A percentile compares a stretch with the other conserved stretches of the same genome.
Evolutionary conservation across 768 basidiomycete genomes (phyloP).

Genomic region (Tremella yokohamensis): DNA sequence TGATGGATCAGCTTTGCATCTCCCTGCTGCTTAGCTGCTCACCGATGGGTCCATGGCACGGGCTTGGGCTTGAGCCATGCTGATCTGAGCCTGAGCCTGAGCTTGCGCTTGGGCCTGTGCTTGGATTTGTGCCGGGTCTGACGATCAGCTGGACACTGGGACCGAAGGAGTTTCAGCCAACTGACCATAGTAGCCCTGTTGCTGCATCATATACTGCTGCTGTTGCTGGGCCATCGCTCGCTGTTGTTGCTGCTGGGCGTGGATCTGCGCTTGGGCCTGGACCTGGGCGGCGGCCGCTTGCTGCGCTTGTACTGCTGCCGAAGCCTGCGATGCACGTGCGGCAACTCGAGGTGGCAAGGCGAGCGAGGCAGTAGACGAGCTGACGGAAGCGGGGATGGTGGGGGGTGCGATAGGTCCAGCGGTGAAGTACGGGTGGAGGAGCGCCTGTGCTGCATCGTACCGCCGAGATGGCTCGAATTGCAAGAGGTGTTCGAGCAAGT

Average conservation of each 20-base stretch:
- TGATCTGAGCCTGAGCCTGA: conserved; percentile 34
- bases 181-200: conserved; percentile 40
- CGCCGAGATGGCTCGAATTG: conserved; percentile 94
- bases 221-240: conserved; percentile 35
- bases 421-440: conserved; percentile 84
- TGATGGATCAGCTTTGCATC: conserved; percentile 1
- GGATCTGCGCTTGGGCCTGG: conserved; percentile 29
- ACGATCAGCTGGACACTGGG: neutral
- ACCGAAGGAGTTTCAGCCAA: neutral
- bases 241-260: conserved; percentile 27
- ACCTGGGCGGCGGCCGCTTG: conserved; percentile 24
- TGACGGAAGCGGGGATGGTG: conserved; percentile 36
- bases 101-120: conserved; percentile 41
- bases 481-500: conserved; percentile 86
- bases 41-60: conserved; percentile 19
- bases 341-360: conserved; percentile 42
- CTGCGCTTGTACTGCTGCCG: conserved; percentile 41
- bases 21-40: neutral
- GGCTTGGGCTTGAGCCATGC: conserved; percentile 42
- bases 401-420: conserved; percentile 42
- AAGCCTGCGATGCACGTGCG: conserved; percentile 33
- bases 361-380: conserved; percentile 36
- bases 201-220: conserved; percentile 39
- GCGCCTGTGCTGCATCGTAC: conserved; percentile 83
- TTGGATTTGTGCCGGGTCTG: conserved; percentile 40